These are phyloP conservation scores for Endocarpon pusillum DNA, from an alignment of 495 filamentous ascomycete genomes.

Conservation along the genomic window DNA sequence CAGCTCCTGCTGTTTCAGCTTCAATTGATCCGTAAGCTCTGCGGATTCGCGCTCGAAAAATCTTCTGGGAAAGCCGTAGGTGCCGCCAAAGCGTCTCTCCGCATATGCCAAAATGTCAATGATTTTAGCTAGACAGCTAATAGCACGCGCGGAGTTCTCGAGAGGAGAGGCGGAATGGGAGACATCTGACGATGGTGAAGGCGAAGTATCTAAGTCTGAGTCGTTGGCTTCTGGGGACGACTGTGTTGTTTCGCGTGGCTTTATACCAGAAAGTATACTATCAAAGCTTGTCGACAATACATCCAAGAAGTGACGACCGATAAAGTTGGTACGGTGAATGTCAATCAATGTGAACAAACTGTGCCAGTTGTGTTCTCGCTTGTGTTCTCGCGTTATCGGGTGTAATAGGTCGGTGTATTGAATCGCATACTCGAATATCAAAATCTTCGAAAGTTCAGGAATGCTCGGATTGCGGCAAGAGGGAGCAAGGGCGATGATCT, in stretches of 20 bases:
- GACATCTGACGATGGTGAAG: no score
- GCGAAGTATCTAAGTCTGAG: no score
- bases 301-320: constrained; percentile 17
- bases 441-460: constrained; percentile 48
- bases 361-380: constrained; percentile 18
- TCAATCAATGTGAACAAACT: constrained; percentile 19
- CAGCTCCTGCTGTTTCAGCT: no score
- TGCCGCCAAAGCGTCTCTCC: no score
- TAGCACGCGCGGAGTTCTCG: constrained; percentile 20
- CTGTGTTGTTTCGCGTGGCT: no score
- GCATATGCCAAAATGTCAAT: constrained; percentile 21
- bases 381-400: constrained; percentile 25
- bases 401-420: no score
- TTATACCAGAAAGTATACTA: constrained; percentile 21
- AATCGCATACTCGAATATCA: constrained; percentile 71
- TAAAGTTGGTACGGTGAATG: constrained; percentile 23
- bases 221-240: constrained; percentile 20
- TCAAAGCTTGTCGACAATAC: constrained; percentile 20
- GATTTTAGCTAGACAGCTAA: constrained; percentile 19
- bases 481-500: constrained; percentile 66
- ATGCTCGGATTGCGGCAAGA: constrained; percentile 45
- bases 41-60: no score
- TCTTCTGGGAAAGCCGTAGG: no score
- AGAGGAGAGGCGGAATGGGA: no score
- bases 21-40: no score